These are phyloP conservation scores for Starmera pachycereana DNA, from an alignment of 805 yeast genomes.

Conservation along the genomic window DNA sequence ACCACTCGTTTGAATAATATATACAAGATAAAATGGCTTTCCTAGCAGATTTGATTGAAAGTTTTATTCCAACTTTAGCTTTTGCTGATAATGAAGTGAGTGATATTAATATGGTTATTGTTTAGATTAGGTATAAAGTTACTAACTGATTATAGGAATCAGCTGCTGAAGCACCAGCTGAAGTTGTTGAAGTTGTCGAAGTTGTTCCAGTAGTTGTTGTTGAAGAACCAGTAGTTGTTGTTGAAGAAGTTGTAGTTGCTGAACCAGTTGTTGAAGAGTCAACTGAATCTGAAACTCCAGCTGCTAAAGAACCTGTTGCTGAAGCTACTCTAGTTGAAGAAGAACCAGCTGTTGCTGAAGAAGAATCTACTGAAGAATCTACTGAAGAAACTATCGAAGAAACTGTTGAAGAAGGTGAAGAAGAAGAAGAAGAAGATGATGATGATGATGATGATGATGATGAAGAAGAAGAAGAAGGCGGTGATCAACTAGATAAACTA, in stretches of 20 bases:
- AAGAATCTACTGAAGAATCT: constrained; percentile 3
- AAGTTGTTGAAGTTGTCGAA: neutral
- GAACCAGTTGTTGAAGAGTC: constrained; percentile 2
- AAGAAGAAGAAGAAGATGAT: constrained; percentile 26
- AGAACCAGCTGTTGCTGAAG: constrained; percentile 9
- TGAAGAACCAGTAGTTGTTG: constrained; percentile 1
- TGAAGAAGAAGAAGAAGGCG: constrained; percentile 59
- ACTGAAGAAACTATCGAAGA: constrained; percentile 1
- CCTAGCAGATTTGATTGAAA: constrained; percentile 57
- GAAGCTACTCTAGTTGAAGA: constrained; percentile 13
- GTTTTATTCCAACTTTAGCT: constrained; percentile 67
- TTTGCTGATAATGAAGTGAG: constrained; percentile 49
- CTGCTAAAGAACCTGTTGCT: constrained; percentile 1
- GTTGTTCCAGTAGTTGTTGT: too few relatives aligned
- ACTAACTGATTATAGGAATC: constrained; percentile 1
- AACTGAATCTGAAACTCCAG: neutral
- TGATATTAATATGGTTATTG: neutral
- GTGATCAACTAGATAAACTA: constrained; percentile 55
- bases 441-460: constrained; percentile 60
- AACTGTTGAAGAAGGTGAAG: constrained; percentile 4
- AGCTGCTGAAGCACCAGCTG: neutral
- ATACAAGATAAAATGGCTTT: constrained; percentile 6
- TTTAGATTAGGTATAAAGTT: too few relatives aligned
- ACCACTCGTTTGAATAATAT: too few relatives aligned
- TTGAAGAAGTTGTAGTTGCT: constrained; percentile 1